Conservation (phyloP, 495 filamentous ascomycete genomes). For the Rhypophila decipiens region DNA sequence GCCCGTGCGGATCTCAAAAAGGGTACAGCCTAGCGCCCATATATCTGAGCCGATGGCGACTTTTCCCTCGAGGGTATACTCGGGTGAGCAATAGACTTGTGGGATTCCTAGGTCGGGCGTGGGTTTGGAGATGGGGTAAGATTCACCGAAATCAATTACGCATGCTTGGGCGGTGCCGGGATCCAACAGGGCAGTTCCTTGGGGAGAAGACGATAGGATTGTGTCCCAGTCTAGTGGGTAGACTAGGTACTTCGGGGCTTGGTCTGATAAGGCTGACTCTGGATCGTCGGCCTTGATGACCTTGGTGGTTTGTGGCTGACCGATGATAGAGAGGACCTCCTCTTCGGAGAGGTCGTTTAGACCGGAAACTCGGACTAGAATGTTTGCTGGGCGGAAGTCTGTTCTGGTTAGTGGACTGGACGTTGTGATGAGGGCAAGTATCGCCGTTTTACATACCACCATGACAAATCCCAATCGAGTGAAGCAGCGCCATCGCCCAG, state of each 20-base stretch:
- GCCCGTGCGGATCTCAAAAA: slow-evolving; percentile 27
- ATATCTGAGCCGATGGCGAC: slow-evolving; percentile 16
- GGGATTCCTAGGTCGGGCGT: slow-evolving; percentile 19
- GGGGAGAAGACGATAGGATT: no score
- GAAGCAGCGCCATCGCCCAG: slow-evolving; percentile 19
- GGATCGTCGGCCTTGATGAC: slow-evolving; percentile 8
- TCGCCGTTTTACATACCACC: no score
- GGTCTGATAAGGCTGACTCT: slow-evolving; percentile 2
- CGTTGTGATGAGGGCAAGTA: no score
- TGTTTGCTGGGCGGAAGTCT: slow-evolving; percentile 5
- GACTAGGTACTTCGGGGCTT: slow-evolving; percentile 21
- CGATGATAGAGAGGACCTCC: slow-evolving; percentile 19
- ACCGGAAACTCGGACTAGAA: not conserved
- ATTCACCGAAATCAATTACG: slow-evolving; percentile 27
- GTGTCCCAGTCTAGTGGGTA: slow-evolving; percentile 12
- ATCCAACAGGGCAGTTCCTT: no score
- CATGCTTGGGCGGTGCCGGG: slow-evolving; percentile 6
- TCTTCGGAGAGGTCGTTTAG: slow-evolving; percentile 1
- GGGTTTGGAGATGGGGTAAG: slow-evolving; percentile 10
- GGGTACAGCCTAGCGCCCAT: slow-evolving; percentile 27
- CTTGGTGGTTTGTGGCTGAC: slow-evolving; percentile 9
- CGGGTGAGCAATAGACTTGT: slow-evolving; percentile 19
- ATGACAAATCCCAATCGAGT: slow-evolving; percentile 21
- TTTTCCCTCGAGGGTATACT: slow-evolving; percentile 19
- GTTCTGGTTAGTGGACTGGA: no score